Evolutionary conservation across 2,329 filamentous ascomycete species (phyloP), one percentile per base, ranked within the genome.

Genomic region (Fusarium siculi): DNA sequence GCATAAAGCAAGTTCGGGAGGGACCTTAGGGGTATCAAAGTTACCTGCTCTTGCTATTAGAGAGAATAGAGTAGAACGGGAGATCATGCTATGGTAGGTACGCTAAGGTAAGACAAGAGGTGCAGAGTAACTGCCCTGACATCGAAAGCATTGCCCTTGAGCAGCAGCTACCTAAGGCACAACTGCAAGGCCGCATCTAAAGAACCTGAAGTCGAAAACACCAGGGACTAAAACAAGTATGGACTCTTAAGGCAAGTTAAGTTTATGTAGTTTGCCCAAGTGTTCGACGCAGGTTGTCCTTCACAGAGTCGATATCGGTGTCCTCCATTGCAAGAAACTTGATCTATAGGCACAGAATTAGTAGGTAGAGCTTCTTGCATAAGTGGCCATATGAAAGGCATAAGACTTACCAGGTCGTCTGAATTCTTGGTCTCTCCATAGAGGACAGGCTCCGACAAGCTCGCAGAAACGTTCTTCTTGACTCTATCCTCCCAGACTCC

Each of bases 401-500:
- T 23, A 25, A 19, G 23, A 83, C 89, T 83, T 85, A 96, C 93
- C 82, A 94, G 86, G 74, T 97, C 94, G 80, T 95, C 93, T 15
- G 88, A 82, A 21, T 83, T 84, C 47, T 87, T 86, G 9, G 85
- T 83, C 53, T 87, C 87, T 10, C 94, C 94, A 82, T 91, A 98
- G 30, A 98, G 83, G 9, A 94, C 91, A 4, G 91, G 85, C 74
- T 98, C 96, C 2, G 93, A 93, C 55, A 94, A 83, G 78, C 94
- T 97, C 15, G 89, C 87, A 56, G 92, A 89, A 47, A 98, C 89
- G 23, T 93, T 93, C 80, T 92, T 93, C 81, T 90, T 92, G 2
- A 97, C 95, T 61, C 96, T 89, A 73, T 95, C 92, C 80, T 97
- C 93, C 96, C 96, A 99, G 0, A 98, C 96, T 0, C 96, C 95